Conservation (phyloP, 2,329 filamentous ascomycete genomes). For the Alternaria hordeiaustralica region DNA sequence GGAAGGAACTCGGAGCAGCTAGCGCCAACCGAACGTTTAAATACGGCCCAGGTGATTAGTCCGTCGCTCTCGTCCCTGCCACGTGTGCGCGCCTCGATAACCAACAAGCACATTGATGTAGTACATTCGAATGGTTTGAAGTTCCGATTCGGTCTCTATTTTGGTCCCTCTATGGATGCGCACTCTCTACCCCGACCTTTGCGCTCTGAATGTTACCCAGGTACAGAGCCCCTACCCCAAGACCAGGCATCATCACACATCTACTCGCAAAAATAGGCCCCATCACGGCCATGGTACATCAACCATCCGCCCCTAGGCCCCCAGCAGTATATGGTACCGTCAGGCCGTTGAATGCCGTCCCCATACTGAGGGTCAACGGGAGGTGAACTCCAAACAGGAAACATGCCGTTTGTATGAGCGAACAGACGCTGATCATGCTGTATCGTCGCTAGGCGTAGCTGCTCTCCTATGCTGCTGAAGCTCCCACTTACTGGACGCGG, state of each 20-base stretch:
- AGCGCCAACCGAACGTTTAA: background rate
- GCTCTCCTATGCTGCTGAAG: background rate
- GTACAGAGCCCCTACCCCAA: background rate
- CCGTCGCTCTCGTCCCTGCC: rapidly evolving
- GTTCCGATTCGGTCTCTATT: background rate
- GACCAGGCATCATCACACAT: background rate
- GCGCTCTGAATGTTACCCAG: background rate
- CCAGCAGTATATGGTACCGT: background rate
- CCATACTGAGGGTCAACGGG: background rate
- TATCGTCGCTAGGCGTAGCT: background rate
- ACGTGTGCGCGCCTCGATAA: background rate
- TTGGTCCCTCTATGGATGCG: background rate
- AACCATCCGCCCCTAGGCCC: background rate
- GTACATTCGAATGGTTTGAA: background rate
- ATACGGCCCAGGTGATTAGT: background rate
- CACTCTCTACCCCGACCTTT: background rate
- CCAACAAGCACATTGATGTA: background rate
- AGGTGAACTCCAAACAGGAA: background rate
- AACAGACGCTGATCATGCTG: background rate
- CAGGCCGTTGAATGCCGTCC: background rate
- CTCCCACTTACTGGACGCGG: background rate
- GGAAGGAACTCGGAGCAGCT: background rate
- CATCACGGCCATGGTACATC: background rate
- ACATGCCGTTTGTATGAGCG: background rate
- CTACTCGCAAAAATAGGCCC: background rate